Base-by-base conservation (phyloP, 2,329 filamentous ascomycete genomes). In the Cercospora sesami region DNA sequence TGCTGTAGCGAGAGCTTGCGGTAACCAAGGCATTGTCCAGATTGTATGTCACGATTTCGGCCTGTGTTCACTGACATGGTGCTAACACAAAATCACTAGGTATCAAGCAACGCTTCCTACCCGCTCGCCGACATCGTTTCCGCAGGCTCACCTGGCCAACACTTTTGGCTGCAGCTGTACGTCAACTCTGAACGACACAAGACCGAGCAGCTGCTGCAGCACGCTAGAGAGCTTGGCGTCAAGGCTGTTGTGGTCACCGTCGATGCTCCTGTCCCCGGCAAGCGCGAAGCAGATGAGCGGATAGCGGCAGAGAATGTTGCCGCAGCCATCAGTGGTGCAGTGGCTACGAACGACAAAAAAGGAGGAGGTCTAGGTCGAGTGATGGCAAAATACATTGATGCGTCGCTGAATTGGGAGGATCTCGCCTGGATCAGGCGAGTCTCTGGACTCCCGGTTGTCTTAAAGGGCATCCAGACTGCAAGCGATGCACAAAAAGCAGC, bases 361-460 rank as follows among this genome's bases (percentile, higher is more conserved):
- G 87, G 87, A 42, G 82, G 83, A 1, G 83, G 86, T n/a, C 71
- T 88, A 63, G 83, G 86, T 28, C 76, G 87, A 65, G 80, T 84
- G 63, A 84, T 87, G 81, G 85, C 85, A 8, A 75, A 78, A 33
- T 86, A 86, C 78, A 83, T 90, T 18, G 74, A 75, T 28, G 23
- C 60, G 10, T 53, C 68, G 8, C 72, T 74, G 23, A 81, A 81
- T 0, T 91, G 89, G 90, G 84, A 87, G 1, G 82, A 91, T 42
- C 76, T 91, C 39, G 80, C 81, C n/a, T 80, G 86, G 59, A 74
- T 91, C 69, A 82, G 85, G 70, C 80, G 85, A 72, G 76, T 88
- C 67, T 91, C 89, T 87, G 82, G 86, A 68, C 87, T 88, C 0
- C 86, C 88, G 0, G 85, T 92, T 63, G 84, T 86, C 68, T 81